Evolutionary conservation across 352 stramenopile genomes (phyloP).

Genomic region (Hyaloperonospora arabidopsidis): DNA sequence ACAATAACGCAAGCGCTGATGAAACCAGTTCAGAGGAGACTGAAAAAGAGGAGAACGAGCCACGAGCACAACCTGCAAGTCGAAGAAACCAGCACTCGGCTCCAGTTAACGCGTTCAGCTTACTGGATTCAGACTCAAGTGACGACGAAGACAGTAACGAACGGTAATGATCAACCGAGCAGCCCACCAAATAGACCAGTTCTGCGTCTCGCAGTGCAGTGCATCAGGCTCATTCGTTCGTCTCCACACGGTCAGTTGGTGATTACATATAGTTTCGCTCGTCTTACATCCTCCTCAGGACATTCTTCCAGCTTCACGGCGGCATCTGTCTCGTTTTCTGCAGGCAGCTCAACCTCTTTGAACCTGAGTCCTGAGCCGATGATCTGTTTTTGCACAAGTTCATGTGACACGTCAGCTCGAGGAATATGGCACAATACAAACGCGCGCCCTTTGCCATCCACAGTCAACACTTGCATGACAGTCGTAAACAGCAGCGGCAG

Average conservation of each 20-base stretch:
- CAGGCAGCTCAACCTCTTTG: constrained; percentile 25
- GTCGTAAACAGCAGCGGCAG: constrained; percentile 58
- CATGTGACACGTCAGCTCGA: constrained; percentile 59
- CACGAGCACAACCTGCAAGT: neutral
- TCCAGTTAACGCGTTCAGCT: constrained; percentile 71
- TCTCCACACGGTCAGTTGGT: constrained; percentile 18
- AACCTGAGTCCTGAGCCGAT: constrained; percentile 34
- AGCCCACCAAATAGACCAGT: constrained; percentile 8
- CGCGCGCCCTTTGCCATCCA: constrained; percentile 11
- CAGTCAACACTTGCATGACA: constrained; percentile 29
- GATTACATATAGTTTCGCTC: constrained; percentile 57
- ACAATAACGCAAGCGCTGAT: constrained; percentile 11
- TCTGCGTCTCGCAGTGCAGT: constrained; percentile 7
- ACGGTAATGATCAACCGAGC: neutral
- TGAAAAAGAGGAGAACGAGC: constrained; percentile 18
- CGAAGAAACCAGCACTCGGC: constrained; percentile 18
- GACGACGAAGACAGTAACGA: constrained; percentile 38
- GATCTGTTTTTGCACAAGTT: constrained; percentile 44
- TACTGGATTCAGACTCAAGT: constrained; percentile 84
- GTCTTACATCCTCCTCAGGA: constrained; percentile 44
- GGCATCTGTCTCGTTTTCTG: constrained; percentile 19
- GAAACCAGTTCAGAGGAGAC: constrained; percentile 13
- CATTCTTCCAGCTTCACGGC: constrained; percentile 38
- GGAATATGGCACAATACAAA: constrained; percentile 70
- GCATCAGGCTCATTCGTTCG: constrained; percentile 14